These are phyloP conservation scores for Globisporangium uncinulatum DNA, from an alignment of 352 stramenopile species.

Conservation along the genomic window DNA sequence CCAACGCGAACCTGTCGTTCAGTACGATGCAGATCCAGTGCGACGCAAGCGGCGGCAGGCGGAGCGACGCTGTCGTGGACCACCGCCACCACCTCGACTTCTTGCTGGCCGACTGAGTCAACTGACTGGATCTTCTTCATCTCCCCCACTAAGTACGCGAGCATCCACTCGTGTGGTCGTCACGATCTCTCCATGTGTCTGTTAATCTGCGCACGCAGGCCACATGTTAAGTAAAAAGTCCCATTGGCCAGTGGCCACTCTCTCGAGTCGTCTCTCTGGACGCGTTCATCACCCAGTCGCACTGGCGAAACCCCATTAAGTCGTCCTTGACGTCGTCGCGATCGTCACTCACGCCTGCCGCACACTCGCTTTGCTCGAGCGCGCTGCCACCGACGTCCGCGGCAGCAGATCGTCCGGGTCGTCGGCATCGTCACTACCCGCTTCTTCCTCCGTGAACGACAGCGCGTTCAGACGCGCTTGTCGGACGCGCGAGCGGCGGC, in stretches of 20 bases:
- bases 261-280: no score
- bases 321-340: neutral
- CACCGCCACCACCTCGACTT: constrained; percentile 34
- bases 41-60: neutral
- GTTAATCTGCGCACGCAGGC: no score
- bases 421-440: constrained; percentile 32
- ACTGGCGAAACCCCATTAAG: no score
- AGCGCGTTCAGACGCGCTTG: constrained; percentile 32
- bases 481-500: constrained; percentile 47
- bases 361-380: constrained; percentile 11
- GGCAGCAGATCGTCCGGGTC: constrained; percentile 38
- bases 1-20: constrained; percentile 41
- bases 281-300: no score
- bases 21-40: constrained; percentile 44
- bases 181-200: no score
- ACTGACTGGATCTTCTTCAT: neutral
- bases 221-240: no score
- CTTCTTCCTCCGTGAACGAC: constrained; percentile 39
- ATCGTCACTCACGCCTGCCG: neutral
- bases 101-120: constrained; percentile 26
- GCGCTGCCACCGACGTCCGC: constrained; percentile 21
- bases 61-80: neutral
- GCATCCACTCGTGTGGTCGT: no score
- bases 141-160: no score
- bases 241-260: no score